Evolutionary conservation across 805 yeast species (phyloP).

Genomic region (Myxozyma mucilagina): DNA sequence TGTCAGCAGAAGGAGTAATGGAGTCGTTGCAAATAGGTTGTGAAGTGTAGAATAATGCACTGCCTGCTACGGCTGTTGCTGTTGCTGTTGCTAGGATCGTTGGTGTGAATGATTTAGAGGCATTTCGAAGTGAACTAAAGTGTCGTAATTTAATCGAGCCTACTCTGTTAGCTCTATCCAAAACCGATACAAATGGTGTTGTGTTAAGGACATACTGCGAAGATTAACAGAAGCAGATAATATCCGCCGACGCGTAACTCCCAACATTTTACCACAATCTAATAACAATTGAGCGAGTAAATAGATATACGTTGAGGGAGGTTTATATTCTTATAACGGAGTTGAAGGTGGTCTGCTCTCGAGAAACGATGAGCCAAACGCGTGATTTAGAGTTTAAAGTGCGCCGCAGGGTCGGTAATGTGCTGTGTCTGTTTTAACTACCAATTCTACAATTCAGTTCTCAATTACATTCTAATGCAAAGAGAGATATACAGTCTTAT

Average conservation of each 20-base stretch:
- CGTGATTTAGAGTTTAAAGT: neutral
- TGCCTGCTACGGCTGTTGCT: constrained; percentile 1
- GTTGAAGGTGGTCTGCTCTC: neutral
- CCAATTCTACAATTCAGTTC: no score
- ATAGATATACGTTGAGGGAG: neutral
- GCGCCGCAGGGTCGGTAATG: neutral
- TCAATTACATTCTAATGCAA: no score
- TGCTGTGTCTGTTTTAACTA: no score
- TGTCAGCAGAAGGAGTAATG: neutral
- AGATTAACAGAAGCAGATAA: neutral
- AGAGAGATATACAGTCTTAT: no score
- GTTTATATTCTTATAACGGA: neutral
- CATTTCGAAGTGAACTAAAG: neutral
- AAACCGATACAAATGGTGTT: neutral
- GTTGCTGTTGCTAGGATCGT: neutral
- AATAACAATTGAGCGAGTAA: neutral
- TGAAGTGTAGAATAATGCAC: neutral
- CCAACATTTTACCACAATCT: neutral
- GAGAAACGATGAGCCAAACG: neutral
- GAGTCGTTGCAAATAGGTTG: constrained; percentile 10
- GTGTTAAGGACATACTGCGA: neutral
- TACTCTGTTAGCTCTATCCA: neutral
- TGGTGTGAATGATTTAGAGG: neutral
- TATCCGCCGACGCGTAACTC: constrained; percentile 9
- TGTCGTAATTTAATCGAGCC: neutral